These are phyloP conservation scores for Borovskyia barvae DNA, from an alignment of 208 protist genomes.

Conservation along the genomic window DNA sequence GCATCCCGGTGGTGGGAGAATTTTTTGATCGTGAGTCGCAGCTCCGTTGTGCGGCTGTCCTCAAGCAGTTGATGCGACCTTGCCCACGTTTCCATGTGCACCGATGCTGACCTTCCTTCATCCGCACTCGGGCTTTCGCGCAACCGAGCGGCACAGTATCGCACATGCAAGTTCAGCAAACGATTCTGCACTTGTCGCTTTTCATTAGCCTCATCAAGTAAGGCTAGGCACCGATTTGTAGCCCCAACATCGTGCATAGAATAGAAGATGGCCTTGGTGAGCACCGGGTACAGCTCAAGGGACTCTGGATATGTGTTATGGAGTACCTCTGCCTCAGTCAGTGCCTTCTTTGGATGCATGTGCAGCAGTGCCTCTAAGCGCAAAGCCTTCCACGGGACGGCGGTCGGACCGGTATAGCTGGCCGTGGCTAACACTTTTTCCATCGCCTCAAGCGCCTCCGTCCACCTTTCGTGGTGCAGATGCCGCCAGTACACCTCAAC, in stretches of 20 bases:
- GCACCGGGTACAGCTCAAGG: constrained; percentile 54
- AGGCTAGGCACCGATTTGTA: constrained; percentile 33
- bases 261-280: constrained; percentile 78
- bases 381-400: constrained; percentile 48
- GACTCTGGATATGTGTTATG: constrained; percentile 25
- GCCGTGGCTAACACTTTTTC: constrained; percentile 23
- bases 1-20: constrained; percentile 68
- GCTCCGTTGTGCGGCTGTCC: constrained; percentile 44
- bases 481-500: constrained; percentile 53
- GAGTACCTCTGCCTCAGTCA: constrained; percentile 41
- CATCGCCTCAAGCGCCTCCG: constrained; percentile 35
- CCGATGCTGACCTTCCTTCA: background rate
- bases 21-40: constrained; percentile 49
- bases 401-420: constrained; percentile 31
- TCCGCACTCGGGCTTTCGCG: background rate
- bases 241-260: constrained; percentile 57
- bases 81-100: constrained; percentile 32
- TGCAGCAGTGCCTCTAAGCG: constrained; percentile 56
- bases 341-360: constrained; percentile 34
- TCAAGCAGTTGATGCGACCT: constrained; percentile 22
- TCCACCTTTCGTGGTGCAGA: constrained; percentile 37
- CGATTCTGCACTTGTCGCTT: constrained; percentile 30
- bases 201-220: constrained; percentile 35
- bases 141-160: constrained; percentile 23
- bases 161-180: constrained; percentile 26